These are phyloP conservation scores for Lycium barbarum DNA, from an alignment of 257 asterid species.

Conservation along the genomic window DNA sequence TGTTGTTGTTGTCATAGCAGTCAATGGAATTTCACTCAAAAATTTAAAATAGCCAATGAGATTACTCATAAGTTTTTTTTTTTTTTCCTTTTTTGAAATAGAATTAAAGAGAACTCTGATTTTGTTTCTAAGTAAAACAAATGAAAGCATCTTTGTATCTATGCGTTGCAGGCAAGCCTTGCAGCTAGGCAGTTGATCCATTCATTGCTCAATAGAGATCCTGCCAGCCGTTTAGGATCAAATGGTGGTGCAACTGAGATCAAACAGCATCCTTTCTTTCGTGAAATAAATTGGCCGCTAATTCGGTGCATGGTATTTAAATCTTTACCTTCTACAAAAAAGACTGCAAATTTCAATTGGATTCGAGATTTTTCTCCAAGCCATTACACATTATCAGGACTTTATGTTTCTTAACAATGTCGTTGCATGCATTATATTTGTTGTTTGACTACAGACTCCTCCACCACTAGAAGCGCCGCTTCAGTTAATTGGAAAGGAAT, in stretches of 20 bases:
- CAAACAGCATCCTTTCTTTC: conserved; percentile 87
- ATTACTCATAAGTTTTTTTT: not conserved
- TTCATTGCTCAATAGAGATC: conserved; percentile 80
- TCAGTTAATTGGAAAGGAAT: conserved; percentile 67
- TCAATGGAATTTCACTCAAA: not conserved
- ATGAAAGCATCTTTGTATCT: conserved; percentile 16
- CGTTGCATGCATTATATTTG: not conserved
- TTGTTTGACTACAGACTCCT: conserved; percentile 63
- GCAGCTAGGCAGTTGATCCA: conserved; percentile 84
- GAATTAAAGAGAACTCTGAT: not conserved
- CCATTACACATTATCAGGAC: not conserved
- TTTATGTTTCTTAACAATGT: conserved; percentile 7
- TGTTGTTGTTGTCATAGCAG: not conserved
- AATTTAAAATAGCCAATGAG: not conserved
- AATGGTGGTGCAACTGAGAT: conserved; percentile 88
- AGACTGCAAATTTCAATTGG: not conserved
- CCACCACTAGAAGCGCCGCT: conserved; percentile 85
- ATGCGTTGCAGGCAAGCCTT: conserved; percentile 64
- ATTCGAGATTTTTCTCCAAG: not conserved
- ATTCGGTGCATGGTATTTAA: conserved; percentile 84
- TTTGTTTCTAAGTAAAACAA: not conserved
- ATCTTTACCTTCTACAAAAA: not conserved
- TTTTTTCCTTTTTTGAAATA: not conserved
- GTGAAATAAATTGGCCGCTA: conserved; percentile 88
- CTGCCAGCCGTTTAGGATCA: conserved; percentile 84